Conservation (phyloP, 2,329 filamentous ascomycete species). For the Trichoderma koningiopsis region DNA sequence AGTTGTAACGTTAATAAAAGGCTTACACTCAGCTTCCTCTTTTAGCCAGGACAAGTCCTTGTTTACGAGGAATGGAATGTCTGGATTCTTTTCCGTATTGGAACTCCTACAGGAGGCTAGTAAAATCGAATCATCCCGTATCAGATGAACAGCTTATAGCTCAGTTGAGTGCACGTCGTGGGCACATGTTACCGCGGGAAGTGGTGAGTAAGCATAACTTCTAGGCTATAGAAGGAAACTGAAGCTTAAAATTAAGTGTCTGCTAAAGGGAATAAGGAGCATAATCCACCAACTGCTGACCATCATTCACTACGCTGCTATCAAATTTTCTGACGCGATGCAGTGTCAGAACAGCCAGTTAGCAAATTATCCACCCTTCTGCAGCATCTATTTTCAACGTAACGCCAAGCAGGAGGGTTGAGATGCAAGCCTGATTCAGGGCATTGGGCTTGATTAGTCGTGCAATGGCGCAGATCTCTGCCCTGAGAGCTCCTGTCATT, state of each 20-base stretch:
- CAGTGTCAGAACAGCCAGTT: background rate
- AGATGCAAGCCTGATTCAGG: background rate
- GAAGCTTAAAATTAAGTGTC: background rate
- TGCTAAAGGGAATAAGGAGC: background rate
- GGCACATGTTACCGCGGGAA: background rate
- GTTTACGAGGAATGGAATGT: background rate
- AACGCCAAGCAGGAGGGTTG: background rate
- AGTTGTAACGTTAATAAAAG: slow-evolving; percentile 23
- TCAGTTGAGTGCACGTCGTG: background rate
- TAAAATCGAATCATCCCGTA: background rate
- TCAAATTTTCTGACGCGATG: background rate
- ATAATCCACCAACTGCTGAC: background rate
- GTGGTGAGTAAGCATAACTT: background rate
- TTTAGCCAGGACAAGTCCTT: background rate
- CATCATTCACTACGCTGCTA: background rate
- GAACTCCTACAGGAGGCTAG: background rate
- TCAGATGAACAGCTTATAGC: background rate
- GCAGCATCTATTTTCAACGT: background rate
- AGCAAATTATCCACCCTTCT: background rate
- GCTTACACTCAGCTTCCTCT: slow-evolving; percentile 21
- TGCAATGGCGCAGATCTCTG: background rate
- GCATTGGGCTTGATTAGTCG: background rate
- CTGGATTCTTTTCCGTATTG: background rate
- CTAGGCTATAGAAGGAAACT: background rate
- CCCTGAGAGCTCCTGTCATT: slow-evolving; percentile 16